These are phyloP conservation scores for Phytophthora citrophthora DNA, from an alignment of 352 stramenopile genomes.

Conservation along the genomic window DNA sequence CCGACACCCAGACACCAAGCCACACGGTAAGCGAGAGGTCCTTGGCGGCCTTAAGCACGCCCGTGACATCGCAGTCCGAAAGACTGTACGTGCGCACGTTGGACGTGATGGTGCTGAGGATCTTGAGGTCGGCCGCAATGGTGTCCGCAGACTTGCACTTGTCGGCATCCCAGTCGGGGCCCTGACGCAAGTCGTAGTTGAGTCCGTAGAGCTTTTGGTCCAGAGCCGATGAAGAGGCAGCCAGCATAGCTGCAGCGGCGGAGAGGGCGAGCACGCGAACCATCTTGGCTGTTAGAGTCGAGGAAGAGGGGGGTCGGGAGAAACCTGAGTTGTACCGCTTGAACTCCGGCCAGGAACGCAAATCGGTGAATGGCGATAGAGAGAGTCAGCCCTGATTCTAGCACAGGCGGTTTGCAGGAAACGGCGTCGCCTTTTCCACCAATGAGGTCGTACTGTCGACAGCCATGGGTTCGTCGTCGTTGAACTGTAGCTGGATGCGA, in stretches of 20 bases:
- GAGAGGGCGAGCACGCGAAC: constrained; percentile 36
- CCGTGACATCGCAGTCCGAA: constrained; percentile 74
- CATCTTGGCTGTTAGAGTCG: constrained; percentile 16
- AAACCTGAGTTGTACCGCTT: constrained; percentile 21
- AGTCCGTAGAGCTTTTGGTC: constrained; percentile 81
- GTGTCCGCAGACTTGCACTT: constrained; percentile 77
- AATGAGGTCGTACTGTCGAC: neutral
- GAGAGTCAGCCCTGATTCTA: constrained; percentile 21
- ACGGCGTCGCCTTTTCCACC: constrained; percentile 7
- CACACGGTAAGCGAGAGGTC: constrained; percentile 72
- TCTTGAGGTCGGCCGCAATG: constrained; percentile 76
- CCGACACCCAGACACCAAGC: constrained; percentile 85
- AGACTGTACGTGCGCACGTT: constrained; percentile 87
- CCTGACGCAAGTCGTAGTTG: constrained; percentile 87
- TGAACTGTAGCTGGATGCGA: too few species aligned
- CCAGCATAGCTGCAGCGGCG: constrained; percentile 38
- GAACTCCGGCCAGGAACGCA: constrained; percentile 5
- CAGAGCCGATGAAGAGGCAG: constrained; percentile 47
- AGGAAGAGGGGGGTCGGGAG: neutral
- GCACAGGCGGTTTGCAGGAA: constrained; percentile 23
- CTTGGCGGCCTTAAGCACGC: constrained; percentile 77
- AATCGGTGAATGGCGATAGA: constrained; percentile 33
- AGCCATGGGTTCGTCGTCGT: too few species aligned
- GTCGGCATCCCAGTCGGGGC: constrained; percentile 75
- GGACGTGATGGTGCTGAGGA: constrained; percentile 65